phyloP scores from a whole-genome alignment of 148 eudicot species.

The Linanthus parryae region DNA sequence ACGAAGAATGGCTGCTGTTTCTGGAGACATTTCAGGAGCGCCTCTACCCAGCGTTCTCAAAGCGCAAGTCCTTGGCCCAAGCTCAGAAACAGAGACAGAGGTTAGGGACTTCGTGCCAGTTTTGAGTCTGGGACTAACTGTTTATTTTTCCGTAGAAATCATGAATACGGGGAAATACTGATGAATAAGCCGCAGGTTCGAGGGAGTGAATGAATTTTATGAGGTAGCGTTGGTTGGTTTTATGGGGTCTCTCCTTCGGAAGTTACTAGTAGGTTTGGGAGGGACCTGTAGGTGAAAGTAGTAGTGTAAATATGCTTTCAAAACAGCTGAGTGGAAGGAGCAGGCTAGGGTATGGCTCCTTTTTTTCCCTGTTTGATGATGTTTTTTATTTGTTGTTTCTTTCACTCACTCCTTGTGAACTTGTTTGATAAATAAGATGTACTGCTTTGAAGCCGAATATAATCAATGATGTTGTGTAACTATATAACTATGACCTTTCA shows the following conservation, averaged over 20 bases:
- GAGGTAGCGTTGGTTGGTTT: slow-evolving; percentile 6
- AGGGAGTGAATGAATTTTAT: slow-evolving; percentile 1
- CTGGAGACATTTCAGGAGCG: slow-evolving; percentile 23
- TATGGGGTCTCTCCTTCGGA: slow-evolving; percentile 3
- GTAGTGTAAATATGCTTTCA: slow-evolving; percentile 3
- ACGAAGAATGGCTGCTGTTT: slow-evolving; percentile 20
- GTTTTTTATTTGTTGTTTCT: neutral
- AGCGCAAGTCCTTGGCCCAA: slow-evolving; percentile 10
- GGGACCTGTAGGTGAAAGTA: slow-evolving; percentile 1
- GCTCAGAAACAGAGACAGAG: slow-evolving; percentile 21
- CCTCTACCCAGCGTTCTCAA: slow-evolving; percentile 18
- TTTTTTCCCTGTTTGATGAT: neutral
- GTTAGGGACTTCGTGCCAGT: slow-evolving; percentile 31
- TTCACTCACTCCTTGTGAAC: slow-evolving; percentile 1
- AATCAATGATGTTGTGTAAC: too few relatives aligned
- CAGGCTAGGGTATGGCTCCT: neutral
- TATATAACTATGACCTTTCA: too few relatives aligned
- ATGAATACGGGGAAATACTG: too few relatives aligned
- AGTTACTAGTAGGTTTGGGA: slow-evolving; percentile 2
- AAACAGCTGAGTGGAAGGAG: neutral
- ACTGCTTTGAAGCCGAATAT: too few relatives aligned
- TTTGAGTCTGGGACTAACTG: slow-evolving; percentile 15
- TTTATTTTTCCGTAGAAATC: neutral
- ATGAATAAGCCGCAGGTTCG: slow-evolving; percentile 3
- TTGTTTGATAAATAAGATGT: slow-evolving; percentile 11